Evolutionary conservation across 179 eudicot genomes (phyloP), one percentile per base, ranked within the genome.

Genomic region (Carnegiea gigantea): DNA sequence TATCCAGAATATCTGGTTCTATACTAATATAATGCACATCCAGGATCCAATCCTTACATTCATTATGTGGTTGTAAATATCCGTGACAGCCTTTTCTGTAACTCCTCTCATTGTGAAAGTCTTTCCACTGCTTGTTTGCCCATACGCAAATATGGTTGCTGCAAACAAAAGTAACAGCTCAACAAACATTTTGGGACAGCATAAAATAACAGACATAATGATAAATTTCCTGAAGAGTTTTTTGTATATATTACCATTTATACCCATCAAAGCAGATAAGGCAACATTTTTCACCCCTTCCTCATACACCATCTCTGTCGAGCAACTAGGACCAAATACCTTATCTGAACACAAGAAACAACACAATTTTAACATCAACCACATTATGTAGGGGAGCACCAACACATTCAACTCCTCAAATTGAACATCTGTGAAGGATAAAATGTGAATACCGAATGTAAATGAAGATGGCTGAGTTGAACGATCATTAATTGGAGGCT

Each of bases 101-200:
- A 93, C 91, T 84, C 98, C 98, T 81, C 90, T 81, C 98, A 93
- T 93, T n/a, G 98, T 93, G 53, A 87, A 93, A 2, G 97, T 93
- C 84, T 93, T 93, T 14, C 97, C 97, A 82, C 98, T 93, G 86
- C 98, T 93, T 68, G 98, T 93, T 84, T 93, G 98, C 33, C 98
- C 98, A 77, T 93, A 93, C 12, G 98, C 98, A 87, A 93, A 93
- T 75, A 93, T 91, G 73, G 92, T 92, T 75, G 98, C 97, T 92
- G 96, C 85, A 85, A 77, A 77, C 26, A 59, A 71, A 83, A 4
- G 28, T 33, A 67, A 57, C 46, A 84, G 70, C 70, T 82, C 74
- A 76, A 18, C 49, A 8, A 28, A 24, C 75, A 21, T 60, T 72
- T 44, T 30, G 13, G 26, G 12, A 33, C 21, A 26, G 17, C 33